A percentile compares a stretch with the other conserved stretches of the same genome.
These are phyloP conservation scores for Termitomyces titanicus DNA, from an alignment of 768 basidiomycete genomes.

Conservation along the genomic window DNA sequence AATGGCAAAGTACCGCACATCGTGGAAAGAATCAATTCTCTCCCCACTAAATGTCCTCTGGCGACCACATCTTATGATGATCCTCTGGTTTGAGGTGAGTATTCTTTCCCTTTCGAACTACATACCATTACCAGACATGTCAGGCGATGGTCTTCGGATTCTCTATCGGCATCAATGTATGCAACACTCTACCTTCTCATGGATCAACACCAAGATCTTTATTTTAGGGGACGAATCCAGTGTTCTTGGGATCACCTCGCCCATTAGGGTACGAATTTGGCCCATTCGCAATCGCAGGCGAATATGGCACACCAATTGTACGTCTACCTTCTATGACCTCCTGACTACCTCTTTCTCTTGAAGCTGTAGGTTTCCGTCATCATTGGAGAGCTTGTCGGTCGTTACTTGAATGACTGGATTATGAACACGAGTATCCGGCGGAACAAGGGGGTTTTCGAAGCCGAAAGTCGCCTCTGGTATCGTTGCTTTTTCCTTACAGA, in stretches of 20 bases:
- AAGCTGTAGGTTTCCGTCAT: constrained; percentile 28
- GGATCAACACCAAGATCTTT: constrained; percentile 19
- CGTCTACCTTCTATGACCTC: not conserved
- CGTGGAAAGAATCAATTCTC: constrained; percentile 33
- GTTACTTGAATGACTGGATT: constrained; percentile 34
- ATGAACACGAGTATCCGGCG: constrained; percentile 27
- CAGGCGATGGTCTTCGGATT: constrained; percentile 28
- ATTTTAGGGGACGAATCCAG: constrained; percentile 29
- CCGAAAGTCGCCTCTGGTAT: constrained; percentile 47
- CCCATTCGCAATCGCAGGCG: constrained; percentile 36
- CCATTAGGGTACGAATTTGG: constrained; percentile 33
- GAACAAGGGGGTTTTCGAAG: constrained; percentile 38
- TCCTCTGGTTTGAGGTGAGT: constrained; percentile 37
- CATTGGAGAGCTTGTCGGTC: constrained; percentile 34
- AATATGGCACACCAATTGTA: constrained; percentile 37
- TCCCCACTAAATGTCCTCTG: constrained; percentile 39
- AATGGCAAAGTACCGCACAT: constrained; percentile 38
- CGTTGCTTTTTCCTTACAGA: not conserved
- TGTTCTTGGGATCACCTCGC: constrained; percentile 23
- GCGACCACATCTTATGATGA: constrained; percentile 42
- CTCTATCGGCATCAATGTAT: constrained; percentile 32
- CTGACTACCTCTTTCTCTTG: not conserved
- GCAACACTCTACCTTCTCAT: constrained; percentile 10
- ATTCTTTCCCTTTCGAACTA: not conserved
- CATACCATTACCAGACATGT: not conserved